Percentiles rank a stretch among this genome's conserved stretches.
Evolutionary conservation across 768 basidiomycete genomes (phyloP).

Genomic region (Mycena latifolia): DNA sequence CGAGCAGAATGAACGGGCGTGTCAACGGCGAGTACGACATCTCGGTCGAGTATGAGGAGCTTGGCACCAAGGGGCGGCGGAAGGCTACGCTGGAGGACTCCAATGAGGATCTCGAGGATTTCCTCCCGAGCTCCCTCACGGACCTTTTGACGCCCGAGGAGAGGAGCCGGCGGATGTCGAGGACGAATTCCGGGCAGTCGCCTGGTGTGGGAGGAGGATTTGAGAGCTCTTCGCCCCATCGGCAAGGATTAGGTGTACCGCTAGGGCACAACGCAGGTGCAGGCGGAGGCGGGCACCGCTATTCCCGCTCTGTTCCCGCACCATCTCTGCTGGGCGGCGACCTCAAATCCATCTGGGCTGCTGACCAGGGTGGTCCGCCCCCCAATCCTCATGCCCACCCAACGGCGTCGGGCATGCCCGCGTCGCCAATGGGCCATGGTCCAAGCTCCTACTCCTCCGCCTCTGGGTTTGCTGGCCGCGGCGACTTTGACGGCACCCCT

Average conservation of each 20-base stretch:
- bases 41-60: constrained; percentile 53
- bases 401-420: constrained; percentile 40
- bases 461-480: constrained; percentile 49
- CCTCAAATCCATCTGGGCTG: constrained; percentile 86
- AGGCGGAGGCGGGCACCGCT: constrained; percentile 64
- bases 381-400: not conserved
- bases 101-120: constrained; percentile 89
- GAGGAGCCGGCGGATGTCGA: constrained; percentile 82
- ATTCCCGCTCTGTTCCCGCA: constrained; percentile 87
- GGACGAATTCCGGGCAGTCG: constrained; percentile 68
- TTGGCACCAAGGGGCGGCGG: constrained; percentile 34
- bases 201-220: constrained; percentile 29
- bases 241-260: constrained; percentile 38
- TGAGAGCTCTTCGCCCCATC: constrained; percentile 28
- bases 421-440: constrained; percentile 37
- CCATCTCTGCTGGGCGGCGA: constrained; percentile 77
- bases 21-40: constrained; percentile 46
- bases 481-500: constrained; percentile 26
- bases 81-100: constrained; percentile 47
- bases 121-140: constrained; percentile 88
- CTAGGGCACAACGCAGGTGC: constrained; percentile 32
- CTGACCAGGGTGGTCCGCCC: constrained; percentile 45
- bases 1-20: constrained; percentile 33
- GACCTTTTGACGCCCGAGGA: constrained; percentile 94
- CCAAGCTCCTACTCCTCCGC: constrained; percentile 66